Evolutionary conservation across 106 monocot genomes (phyloP).

Genomic region (Gastrodia elata): DNA sequence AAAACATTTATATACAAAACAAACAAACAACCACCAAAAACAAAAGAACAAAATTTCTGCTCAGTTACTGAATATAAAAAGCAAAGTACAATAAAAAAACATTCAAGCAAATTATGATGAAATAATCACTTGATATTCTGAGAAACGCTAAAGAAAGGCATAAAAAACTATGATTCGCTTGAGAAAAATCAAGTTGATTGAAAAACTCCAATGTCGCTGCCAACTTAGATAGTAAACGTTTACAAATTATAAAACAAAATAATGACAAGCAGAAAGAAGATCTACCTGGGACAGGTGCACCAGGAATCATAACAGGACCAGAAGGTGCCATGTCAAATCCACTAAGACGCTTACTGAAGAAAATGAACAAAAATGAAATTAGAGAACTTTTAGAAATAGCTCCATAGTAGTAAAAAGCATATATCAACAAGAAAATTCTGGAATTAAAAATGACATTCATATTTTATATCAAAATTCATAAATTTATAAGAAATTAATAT

Average conservation of each 20-base stretch:
- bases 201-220: neutral
- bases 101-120: neutral
- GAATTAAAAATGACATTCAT: neutral
- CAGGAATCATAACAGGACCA: conserved; percentile 8
- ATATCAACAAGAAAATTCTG: neutral
- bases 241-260: neutral
- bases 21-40: conserved; percentile 29
- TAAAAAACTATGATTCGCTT: neutral
- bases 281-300: conserved; percentile 1
- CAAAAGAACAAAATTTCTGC: conserved; percentile 9
- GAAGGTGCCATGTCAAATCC: conserved; percentile 9
- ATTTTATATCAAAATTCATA: conserved; percentile 3
- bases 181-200: neutral
- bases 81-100: conserved; percentile 4
- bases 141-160: neutral
- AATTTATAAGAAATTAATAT: neutral
- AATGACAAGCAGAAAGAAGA: neutral
- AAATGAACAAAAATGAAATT: neutral
- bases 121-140: neutral
- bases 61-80: conserved; percentile 8
- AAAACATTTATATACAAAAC: conserved; percentile 51
- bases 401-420: neutral
- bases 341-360: conserved; percentile 6
- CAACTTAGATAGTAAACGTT: neutral
- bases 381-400: neutral